Conservation (phyloP, 108 stramenopile genomes). For the Aurantiochytrium sp. region DNA sequence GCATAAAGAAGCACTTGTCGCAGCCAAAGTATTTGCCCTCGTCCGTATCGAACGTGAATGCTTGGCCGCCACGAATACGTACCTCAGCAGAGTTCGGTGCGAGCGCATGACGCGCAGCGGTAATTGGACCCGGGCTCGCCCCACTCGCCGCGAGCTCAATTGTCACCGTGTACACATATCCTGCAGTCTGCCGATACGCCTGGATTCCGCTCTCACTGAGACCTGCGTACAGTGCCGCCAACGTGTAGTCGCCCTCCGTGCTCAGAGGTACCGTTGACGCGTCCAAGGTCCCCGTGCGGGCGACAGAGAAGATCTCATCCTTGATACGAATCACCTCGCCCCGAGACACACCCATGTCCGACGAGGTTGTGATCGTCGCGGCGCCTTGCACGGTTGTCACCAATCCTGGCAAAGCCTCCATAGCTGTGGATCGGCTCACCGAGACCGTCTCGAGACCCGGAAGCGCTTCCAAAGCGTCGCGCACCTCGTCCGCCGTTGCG, state of each 20-base stretch:
- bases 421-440: not conserved
- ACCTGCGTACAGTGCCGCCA: too few species aligned
- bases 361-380: not conserved
- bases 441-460: slow-evolving; percentile 22
- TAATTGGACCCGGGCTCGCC: slow-evolving; percentile 7
- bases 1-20: slow-evolving; percentile 51
- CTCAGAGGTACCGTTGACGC: not conserved
- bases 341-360: not conserved
- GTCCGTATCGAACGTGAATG: not conserved
- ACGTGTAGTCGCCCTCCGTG: not conserved
- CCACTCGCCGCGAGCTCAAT: not conserved
- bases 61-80: not conserved
- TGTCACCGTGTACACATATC: not conserved
- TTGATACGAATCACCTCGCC: not conserved
- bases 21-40: slow-evolving; percentile 45
- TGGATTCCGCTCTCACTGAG: not conserved
- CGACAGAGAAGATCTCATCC: not conserved
- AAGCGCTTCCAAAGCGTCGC: slow-evolving; percentile 43
- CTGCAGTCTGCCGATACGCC: not conserved
- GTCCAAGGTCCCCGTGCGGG: not conserved
- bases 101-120: slow-evolving; percentile 31
- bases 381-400: not conserved
- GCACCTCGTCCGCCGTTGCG: slow-evolving; percentile 44
- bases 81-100: slow-evolving; percentile 25
- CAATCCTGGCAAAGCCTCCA: not conserved